phyloP scores from a whole-genome alignment of 768 basidiomycete species.

The Brasilioporus rufonigricans region DNA sequence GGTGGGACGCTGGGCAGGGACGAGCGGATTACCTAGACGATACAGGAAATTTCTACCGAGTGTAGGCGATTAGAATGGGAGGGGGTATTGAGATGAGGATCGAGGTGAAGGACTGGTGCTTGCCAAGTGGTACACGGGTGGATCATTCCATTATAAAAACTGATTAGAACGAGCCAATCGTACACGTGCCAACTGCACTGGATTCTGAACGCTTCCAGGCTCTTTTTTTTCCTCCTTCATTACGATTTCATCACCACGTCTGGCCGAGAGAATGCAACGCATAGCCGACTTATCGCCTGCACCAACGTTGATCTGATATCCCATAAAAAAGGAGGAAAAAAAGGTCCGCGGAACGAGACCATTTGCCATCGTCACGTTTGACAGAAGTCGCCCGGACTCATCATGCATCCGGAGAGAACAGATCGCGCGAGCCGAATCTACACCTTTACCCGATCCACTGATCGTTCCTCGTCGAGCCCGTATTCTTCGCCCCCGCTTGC shows the following conservation, averaged over 20 bases:
- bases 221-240: background rate
- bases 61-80: background rate
- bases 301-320: background rate
- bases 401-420: background rate
- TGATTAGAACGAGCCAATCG: constrained; percentile 25
- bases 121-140: constrained; percentile 6
- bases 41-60: background rate
- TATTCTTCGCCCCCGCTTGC: background rate
- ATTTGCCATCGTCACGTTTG: background rate
- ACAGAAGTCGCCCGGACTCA: too few relatives aligned
- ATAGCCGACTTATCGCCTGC: constrained; percentile 2
- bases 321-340: background rate
- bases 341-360: background rate
- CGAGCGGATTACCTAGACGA: constrained; percentile 1
- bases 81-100: background rate
- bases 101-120: constrained; percentile 3
- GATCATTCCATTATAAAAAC: constrained; percentile 31
- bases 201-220: background rate
- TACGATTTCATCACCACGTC: background rate
- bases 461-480: background rate
- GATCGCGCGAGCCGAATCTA: background rate
- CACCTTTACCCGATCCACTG: background rate
- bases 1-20: background rate
- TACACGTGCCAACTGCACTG: constrained; percentile 27
- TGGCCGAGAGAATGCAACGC: background rate